Evolutionary conservation across 2,329 filamentous ascomycete genomes (phyloP).

Genomic region (Cladophialophora chaetospira): DNA sequence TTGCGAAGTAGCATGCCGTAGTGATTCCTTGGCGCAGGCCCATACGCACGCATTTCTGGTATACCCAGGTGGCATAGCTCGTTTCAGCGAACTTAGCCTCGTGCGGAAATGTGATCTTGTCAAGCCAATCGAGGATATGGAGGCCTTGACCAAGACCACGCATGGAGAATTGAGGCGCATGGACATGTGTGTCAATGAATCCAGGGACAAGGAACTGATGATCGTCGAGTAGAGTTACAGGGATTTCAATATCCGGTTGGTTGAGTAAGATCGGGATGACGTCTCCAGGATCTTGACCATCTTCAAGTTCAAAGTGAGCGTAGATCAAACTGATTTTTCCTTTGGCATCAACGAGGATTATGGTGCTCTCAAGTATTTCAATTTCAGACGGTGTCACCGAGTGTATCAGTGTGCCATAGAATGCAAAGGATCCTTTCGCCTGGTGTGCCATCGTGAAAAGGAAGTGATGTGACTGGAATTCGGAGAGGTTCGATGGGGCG

Average conservation of each 20-base stretch:
- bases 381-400: constrained; percentile 40
- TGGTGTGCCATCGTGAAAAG: not conserved
- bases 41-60: constrained; percentile 56
- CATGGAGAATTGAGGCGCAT: constrained; percentile 61
- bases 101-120: constrained; percentile 64
- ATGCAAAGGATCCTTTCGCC: constrained; percentile 26
- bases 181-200: constrained; percentile 68
- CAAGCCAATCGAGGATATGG: constrained; percentile 61
- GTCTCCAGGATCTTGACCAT: constrained; percentile 23
- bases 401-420: constrained; percentile 50
- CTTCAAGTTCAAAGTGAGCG: constrained; percentile 10
- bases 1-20: constrained; percentile 63
- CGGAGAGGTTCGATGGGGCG: too few relatives aligned
- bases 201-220: constrained; percentile 61
- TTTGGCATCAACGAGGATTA: constrained; percentile 18
- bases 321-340: constrained; percentile 34
- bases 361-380: constrained; percentile 42
- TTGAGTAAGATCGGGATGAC: not conserved
- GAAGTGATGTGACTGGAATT: too few relatives aligned
- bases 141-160: constrained; percentile 47
- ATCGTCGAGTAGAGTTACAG: constrained; percentile 2
- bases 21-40: constrained; percentile 65
- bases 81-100: constrained; percentile 63
- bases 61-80: constrained; percentile 55
- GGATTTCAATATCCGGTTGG: not conserved